Evolutionary conservation across 2,329 filamentous ascomycete species (phyloP).

Genomic region (Chaetomiaceae sp.): DNA sequence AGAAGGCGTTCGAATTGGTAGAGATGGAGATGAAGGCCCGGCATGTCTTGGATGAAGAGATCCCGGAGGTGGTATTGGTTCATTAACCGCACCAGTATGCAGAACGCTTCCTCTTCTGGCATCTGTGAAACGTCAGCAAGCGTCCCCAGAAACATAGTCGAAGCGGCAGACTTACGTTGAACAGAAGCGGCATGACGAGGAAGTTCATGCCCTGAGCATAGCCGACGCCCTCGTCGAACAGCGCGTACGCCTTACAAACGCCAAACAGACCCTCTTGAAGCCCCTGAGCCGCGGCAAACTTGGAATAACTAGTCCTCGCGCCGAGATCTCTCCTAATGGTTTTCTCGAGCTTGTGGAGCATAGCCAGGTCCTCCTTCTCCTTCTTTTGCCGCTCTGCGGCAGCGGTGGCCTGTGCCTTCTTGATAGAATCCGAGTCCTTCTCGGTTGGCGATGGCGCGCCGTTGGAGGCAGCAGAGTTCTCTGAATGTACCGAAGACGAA

Average conservation of each 20-base stretch:
- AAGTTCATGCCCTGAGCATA: constrained; percentile 99
- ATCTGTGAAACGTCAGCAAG: constrained; percentile 51
- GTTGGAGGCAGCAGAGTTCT: constrained; percentile 61
- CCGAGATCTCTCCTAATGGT: constrained; percentile 86
- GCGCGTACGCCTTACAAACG: constrained; percentile 93
- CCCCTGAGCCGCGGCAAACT: constrained; percentile 85
- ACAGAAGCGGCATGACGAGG: constrained; percentile 89
- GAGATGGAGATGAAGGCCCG: constrained; percentile 84
- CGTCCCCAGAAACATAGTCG: not conserved
- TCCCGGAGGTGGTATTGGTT: constrained; percentile 92
- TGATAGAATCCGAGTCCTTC: constrained; percentile 57
- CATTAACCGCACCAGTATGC: constrained; percentile 88
- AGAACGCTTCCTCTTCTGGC: constrained; percentile 96
- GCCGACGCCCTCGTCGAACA: constrained; percentile 90
- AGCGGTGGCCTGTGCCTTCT: constrained; percentile 60
- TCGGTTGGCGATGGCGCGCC: constrained; percentile 56
- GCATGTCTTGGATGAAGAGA: constrained; percentile 94
- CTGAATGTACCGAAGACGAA: constrained; percentile 79
- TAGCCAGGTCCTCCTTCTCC: constrained; percentile 69
- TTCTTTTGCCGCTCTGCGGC: constrained; percentile 70
- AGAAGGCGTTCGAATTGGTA: constrained; percentile 93
- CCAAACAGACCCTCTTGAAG: constrained; percentile 92
- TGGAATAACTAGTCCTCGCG: constrained; percentile 90
- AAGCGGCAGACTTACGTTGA: constrained; percentile 62
- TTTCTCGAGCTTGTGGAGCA: constrained; percentile 82